Conservation (phyloP, 192 early-diverging fungal genomes). For the Rhizoclosmatium sp. region DNA sequence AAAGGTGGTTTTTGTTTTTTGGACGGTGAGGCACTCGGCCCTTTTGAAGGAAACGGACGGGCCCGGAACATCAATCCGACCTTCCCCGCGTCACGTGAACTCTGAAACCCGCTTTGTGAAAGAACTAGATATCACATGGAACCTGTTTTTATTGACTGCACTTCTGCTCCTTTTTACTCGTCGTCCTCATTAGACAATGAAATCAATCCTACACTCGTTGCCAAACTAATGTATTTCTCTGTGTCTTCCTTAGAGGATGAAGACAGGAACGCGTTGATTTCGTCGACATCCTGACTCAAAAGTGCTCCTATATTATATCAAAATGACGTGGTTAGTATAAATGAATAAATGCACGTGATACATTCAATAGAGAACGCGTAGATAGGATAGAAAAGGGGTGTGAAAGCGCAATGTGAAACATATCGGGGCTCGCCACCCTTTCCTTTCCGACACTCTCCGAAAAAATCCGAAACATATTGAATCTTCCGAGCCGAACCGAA, state of each 20-base stretch:
- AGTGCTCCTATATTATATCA: slow-evolving; percentile 64
- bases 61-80: neutral
- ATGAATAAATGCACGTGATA: neutral
- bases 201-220: slow-evolving; percentile 77
- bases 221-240: slow-evolving; percentile 77
- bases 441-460: neutral
- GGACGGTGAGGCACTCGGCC: neutral
- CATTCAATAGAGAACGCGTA: neutral
- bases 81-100: neutral
- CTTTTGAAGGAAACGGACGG: neutral
- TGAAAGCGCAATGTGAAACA: neutral
- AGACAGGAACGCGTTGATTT: slow-evolving; percentile 83
- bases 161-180: slow-evolving; percentile 9
- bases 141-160: neutral
- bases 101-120: too few species aligned
- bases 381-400: neutral
- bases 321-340: slow-evolving; percentile 17
- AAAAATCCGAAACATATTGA: slow-evolving; percentile 8
- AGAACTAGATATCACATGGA: neutral
- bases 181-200: slow-evolving; percentile 46
- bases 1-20: too few species aligned
- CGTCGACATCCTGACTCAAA: slow-evolving; percentile 76
- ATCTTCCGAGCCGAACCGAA: too few species aligned
- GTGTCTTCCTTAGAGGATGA: slow-evolving; percentile 74
- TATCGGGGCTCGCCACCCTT: neutral